phyloP scores from a whole-genome alignment of 192 early-diverging fungal genomes.

The Rhizophlyctis rosea region DNA sequence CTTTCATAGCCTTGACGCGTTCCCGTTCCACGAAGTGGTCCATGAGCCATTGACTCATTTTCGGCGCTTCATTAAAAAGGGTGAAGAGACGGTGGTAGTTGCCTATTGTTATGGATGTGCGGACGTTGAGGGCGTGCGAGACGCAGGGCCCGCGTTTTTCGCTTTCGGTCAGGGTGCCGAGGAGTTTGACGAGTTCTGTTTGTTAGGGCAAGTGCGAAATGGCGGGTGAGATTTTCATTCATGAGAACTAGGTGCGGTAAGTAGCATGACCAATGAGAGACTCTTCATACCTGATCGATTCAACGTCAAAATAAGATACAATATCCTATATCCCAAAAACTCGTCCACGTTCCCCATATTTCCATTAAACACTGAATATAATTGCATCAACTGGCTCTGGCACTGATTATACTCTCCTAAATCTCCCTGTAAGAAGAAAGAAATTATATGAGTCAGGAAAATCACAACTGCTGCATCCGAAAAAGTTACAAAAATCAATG shows the following conservation, averaged over 20 bases:
- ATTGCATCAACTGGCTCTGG: conserved; percentile 87
- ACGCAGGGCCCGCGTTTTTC: conserved; percentile 65
- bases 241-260: too few species aligned
- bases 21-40: conserved; percentile 90
- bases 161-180: conserved; percentile 66
- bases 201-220: not conserved
- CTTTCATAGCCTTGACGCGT: conserved; percentile 70
- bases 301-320: conserved; percentile 85
- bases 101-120: conserved; percentile 70
- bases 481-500: conserved; percentile 5
- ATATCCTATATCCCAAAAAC: conserved; percentile 89
- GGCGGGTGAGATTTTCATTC: too few species aligned
- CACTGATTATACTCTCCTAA: conserved; percentile 98
- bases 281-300: conserved; percentile 72
- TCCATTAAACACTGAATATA: conserved; percentile 69
- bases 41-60: conserved; percentile 88
- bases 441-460: not conserved
- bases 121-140: conserved; percentile 80
- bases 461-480: not conserved
- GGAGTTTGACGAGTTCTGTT: conserved; percentile 75
- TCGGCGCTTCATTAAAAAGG: conserved; percentile 72
- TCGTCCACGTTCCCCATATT: conserved; percentile 73
- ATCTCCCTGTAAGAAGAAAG: conserved; percentile 58
- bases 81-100: conserved; percentile 87
- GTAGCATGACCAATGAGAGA: too few species aligned